Percentiles rank a stretch among this genome's conserved stretches.
Evolutionary conservation across 805 yeast genomes (phyloP).

Genomic region (Metschnikowia chrysomelidarum): DNA sequence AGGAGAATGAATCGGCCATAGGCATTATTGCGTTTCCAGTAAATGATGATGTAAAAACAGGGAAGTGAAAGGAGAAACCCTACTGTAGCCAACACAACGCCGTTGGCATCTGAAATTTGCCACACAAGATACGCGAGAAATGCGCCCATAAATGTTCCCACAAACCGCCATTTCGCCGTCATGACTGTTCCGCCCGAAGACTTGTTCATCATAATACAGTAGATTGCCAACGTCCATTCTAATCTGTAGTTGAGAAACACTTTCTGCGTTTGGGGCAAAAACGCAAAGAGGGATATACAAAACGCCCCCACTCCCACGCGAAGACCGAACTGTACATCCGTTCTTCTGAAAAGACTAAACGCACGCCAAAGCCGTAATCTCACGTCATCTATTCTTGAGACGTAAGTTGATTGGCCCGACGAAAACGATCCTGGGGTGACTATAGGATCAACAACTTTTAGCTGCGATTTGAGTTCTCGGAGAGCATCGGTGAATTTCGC

Average conservation of each 20-base stretch:
- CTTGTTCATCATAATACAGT: slow-evolving; percentile 79
- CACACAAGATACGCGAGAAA: slow-evolving; percentile 57
- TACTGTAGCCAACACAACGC: slow-evolving; percentile 45
- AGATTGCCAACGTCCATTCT: slow-evolving; percentile 84
- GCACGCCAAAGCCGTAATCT: slow-evolving; percentile 43
- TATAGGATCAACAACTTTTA: slow-evolving; percentile 5
- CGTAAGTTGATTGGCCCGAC: neutral
- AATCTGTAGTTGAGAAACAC: slow-evolving; percentile 66
- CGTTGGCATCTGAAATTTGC: slow-evolving; percentile 56
- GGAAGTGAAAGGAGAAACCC: slow-evolving; percentile 50
- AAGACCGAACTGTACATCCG: slow-evolving; percentile 75
- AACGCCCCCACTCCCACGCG: slow-evolving; percentile 79
- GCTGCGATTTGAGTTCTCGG: slow-evolving; percentile 17
- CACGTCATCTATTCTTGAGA: slow-evolving; percentile 5
- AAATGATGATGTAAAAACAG: slow-evolving; percentile 57
- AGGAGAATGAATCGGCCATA: slow-evolving; percentile 69
- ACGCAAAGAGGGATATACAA: slow-evolving; percentile 64
- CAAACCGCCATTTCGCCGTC: slow-evolving; percentile 69
- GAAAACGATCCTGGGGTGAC: neutral
- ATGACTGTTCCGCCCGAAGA: slow-evolving; percentile 81
- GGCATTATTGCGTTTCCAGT: slow-evolving; percentile 63
- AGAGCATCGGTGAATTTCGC: slow-evolving; percentile 20
- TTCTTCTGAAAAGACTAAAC: slow-evolving; percentile 52
- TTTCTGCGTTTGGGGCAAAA: slow-evolving; percentile 51
- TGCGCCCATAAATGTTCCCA: slow-evolving; percentile 78